Evolutionary conservation across 768 basidiomycete species (phyloP), one percentile per base, ranked within the genome.

Genomic region (Panus rudis): DNA sequence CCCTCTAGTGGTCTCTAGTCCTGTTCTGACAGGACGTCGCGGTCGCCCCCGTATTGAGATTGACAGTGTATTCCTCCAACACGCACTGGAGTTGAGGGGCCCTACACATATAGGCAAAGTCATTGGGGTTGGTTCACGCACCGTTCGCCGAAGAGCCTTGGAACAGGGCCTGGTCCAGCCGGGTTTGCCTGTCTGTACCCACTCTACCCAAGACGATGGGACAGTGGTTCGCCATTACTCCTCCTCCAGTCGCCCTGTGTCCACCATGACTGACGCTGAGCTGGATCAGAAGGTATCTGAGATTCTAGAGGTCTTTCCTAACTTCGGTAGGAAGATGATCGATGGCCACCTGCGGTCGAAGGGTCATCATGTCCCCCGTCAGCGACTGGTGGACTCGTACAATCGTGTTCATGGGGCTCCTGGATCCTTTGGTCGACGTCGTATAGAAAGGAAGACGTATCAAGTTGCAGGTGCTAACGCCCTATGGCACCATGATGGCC

Each of bases 31-130:
- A n/a, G 50, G 56, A 1, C 34, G 31, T 10, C 43, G 43, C 2
- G 63, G 63, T 1, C 50, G 56, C 3, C 63, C 63, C 1, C 38
- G 52, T 4, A 48, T 61, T 4, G 47, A 55, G 7, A 62, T 64
- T 19, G 54, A 66, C 26, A 49, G 46, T 3, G 39, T 51, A 3
- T 51, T 63, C 26, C 51, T 63, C 2, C 19, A 44, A n/a, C 37
- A 46, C 39, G 54, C 56, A 1, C 38, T 57, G 2, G 35, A 48
- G 1, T 46, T 61, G 6, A 46, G 52, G 6, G 58, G 59, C 8
- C 56, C 56, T 0, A 53, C 52, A 0, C 8, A 39, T 35, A 11
- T 55, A 2, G n/a, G n/a, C n/a, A n/a, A n/a, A n/a, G n/a, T n/a
- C n/a, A n/a, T n/a, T n/a, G n/a, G n/a, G n/a, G 49, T 24, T 8